These are phyloP conservation scores for Sphagnurus paluster DNA, from an alignment of 1,284 basidiomycete genomes.

Conservation along the genomic window DNA sequence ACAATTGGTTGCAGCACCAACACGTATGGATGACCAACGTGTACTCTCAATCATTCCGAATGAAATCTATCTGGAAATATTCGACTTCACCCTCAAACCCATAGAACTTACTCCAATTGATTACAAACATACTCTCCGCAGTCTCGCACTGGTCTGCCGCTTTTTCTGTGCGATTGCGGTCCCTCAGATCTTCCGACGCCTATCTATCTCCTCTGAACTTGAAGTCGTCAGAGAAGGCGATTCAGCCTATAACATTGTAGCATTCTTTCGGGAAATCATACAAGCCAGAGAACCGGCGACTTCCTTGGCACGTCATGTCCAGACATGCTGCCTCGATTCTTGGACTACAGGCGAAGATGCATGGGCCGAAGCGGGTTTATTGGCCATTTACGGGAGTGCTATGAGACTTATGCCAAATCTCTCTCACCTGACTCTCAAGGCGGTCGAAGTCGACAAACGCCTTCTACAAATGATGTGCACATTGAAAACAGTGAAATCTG, in stretches of 20 bases:
- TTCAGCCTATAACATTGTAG: constrained; percentile 3
- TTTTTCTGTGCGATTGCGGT: constrained; percentile 39
- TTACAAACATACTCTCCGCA: constrained; percentile 23
- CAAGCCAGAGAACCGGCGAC: constrained; percentile 15
- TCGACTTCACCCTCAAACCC: constrained; percentile 26
- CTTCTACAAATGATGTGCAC: constrained; percentile 13
- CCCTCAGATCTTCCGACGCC: constrained; percentile 34
- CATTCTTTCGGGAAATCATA: constrained; percentile 24
- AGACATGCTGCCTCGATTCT: constrained; percentile 5
- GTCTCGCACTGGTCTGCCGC: constrained; percentile 41
- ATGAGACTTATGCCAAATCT: constrained; percentile 17
- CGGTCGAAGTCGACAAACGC: constrained; percentile 5
- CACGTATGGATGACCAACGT: constrained; percentile 1
- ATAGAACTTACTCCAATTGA: constrained; percentile 14
- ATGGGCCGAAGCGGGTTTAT: constrained; percentile 8
- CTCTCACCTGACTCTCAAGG: constrained; percentile 1
- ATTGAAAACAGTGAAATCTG: constrained; percentile 5
- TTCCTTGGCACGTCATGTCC: constrained; percentile 13
- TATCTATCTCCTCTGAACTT: constrained; percentile 32
- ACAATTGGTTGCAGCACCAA: constrained; percentile 5
- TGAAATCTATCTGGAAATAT: constrained; percentile 39
- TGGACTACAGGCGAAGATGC: neutral
- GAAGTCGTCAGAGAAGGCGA: constrained; percentile 10
- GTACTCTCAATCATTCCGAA: constrained; percentile 25
- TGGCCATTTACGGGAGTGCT: constrained; percentile 15